A percentile compares a stretch with the other conserved stretches of the same genome.
Evolutionary conservation across 2,329 filamentous ascomycete species (phyloP).

Genomic region (Monosporascus sp.): DNA sequence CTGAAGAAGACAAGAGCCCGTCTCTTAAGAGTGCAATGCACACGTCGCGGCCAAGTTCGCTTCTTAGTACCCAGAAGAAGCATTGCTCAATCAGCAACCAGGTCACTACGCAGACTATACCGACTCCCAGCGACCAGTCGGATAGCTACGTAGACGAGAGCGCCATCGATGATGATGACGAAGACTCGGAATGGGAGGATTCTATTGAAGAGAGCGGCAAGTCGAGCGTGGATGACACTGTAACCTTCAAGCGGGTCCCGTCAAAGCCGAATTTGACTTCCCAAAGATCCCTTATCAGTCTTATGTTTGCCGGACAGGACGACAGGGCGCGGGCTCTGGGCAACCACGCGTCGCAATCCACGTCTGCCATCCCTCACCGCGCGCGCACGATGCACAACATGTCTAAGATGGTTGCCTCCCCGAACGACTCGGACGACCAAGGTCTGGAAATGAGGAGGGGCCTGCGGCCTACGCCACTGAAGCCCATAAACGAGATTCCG

Average conservation of each 20-base stretch:
- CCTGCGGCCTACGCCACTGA: constrained; percentile 41
- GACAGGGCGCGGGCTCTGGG: constrained; percentile 66
- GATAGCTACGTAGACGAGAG: constrained; percentile 72
- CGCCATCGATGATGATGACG: constrained; percentile 71
- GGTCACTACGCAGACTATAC: constrained; percentile 62
- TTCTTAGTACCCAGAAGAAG: constrained; percentile 57
- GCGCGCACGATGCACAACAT: constrained; percentile 44
- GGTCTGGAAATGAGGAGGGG: constrained; percentile 61
- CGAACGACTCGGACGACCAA: constrained; percentile 57
- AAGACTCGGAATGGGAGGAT: constrained; percentile 55
- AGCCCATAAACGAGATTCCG: constrained; percentile 57
- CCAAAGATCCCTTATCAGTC: constrained; percentile 80
- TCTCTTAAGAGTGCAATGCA: constrained; percentile 57
- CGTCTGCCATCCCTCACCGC: constrained; percentile 65
- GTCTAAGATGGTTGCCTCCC: constrained; percentile 41
- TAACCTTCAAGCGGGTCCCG: constrained; percentile 84
- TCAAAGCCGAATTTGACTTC: constrained; percentile 81
- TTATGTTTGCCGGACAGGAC: constrained; percentile 73
- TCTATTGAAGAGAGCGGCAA: constrained; percentile 77
- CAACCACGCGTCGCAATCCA: constrained; percentile 59
- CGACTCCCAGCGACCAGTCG: constrained; percentile 50
- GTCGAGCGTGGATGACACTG: constrained; percentile 74
- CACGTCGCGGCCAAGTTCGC: constrained; percentile 36
- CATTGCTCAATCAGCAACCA: constrained; percentile 77
- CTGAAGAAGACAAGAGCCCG: constrained; percentile 68